Conservation (phyloP, 1,139 yeast genomes). For the Meyerozyma carpophila region DNA sequence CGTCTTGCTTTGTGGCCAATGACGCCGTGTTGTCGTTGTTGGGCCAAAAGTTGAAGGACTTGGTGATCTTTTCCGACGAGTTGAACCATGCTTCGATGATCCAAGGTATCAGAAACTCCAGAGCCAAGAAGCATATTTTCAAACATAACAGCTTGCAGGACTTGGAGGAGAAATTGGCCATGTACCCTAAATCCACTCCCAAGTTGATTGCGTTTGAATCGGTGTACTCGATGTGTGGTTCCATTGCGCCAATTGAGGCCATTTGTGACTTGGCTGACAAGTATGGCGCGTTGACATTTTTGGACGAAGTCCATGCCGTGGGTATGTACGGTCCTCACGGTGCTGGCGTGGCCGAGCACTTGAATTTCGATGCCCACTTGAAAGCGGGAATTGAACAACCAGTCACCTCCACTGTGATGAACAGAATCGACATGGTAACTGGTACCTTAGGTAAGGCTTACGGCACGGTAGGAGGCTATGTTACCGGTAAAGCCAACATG, state of each 20-base stretch:
- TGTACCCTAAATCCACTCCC: constrained; percentile 80
- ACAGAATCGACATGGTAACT: constrained; percentile 90
- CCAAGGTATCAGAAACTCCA: constrained; percentile 88
- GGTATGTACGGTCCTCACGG: constrained; percentile 99
- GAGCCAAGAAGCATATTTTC: constrained; percentile 83
- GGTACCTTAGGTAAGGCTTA: constrained; percentile 97
- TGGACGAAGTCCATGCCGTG: constrained; percentile 98
- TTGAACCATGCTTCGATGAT: constrained; percentile 97
- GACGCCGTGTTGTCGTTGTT: constrained; percentile 92
- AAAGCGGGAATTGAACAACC: constrained; percentile 58
- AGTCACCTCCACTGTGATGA: constrained; percentile 58
- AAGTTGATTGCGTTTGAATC: constrained; percentile 96
- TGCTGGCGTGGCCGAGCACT: constrained; percentile 98
- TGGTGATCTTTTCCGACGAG: constrained; percentile 90
- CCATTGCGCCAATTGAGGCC: constrained; percentile 86
- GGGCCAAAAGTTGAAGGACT: constrained; percentile 84
- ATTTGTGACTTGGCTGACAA: constrained; percentile 96
- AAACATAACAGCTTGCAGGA: constrained; percentile 85
- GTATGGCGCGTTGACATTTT: constrained; percentile 92
- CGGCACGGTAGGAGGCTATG: constrained; percentile 96
- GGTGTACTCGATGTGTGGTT: constrained; percentile 98
- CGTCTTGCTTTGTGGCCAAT: constrained; percentile 95
- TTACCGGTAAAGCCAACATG: constrained; percentile 79
- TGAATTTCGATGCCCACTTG: constrained; percentile 79
- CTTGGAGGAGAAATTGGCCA: constrained; percentile 70